These are phyloP conservation scores for Wickerhamiella galacta DNA, from an alignment of 805 yeast species.

Conservation along the genomic window DNA sequence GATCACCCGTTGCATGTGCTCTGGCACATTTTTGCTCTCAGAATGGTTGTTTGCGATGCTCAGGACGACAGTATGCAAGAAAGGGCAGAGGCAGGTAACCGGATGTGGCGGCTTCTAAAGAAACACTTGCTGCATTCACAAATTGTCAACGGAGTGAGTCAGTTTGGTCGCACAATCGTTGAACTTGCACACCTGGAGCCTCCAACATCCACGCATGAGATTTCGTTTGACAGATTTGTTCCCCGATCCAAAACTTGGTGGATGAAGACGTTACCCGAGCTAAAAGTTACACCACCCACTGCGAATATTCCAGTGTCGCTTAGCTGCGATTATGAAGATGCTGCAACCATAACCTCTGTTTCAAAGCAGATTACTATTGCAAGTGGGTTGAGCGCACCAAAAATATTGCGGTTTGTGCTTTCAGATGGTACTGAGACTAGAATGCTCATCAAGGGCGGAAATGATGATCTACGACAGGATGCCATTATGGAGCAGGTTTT, in stretches of 20 bases:
- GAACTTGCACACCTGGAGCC: constrained; percentile 3
- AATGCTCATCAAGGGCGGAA: constrained; percentile 63
- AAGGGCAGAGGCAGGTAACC: constrained; percentile 1
- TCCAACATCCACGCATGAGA: constrained; percentile 3
- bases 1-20: constrained; percentile 3
- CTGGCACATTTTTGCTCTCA: constrained; percentile 1
- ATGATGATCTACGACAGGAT: constrained; percentile 89
- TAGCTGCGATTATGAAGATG: constrained; percentile 27
- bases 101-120: neutral
- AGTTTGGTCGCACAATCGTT: constrained; percentile 1
- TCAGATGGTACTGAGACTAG: constrained; percentile 43
- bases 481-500: constrained; percentile 97
- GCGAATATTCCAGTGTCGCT: constrained; percentile 25
- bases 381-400: constrained; percentile 79
- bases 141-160: neutral
- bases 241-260: constrained; percentile 36
- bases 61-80: neutral
- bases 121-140: neutral
- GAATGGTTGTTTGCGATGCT: neutral
- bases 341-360: constrained; percentile 34
- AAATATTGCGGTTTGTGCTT: constrained; percentile 40
- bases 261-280: constrained; percentile 31
- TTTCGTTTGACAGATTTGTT: neutral
- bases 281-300: constrained; percentile 54
- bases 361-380: constrained; percentile 42